Evolutionary conservation across 208 protist species (phyloP), one percentile per base, ranked within the genome.

Genomic region (Leishmania aethiopica): DNA sequence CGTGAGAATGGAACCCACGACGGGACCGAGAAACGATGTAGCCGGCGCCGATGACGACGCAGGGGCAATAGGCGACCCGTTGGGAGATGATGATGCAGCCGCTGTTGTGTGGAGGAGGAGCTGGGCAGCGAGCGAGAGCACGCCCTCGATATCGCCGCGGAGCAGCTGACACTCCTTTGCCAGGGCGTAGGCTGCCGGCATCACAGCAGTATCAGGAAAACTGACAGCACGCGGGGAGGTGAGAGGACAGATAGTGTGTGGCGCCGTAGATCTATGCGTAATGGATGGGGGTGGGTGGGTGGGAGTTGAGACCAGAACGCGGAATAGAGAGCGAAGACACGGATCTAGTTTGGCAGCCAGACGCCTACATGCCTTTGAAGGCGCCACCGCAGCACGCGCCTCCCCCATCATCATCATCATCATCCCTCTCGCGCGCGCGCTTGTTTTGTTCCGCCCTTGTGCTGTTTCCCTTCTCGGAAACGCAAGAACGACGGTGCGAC

Each of bases 121-220:
- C 37, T 78, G 86, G 2, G 80, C 69, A 1, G 90, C 77, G 42
- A 96, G 85, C 42, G 78, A 79, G 19, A 95, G 82, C n/a, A 96
- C 75, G 37, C 91, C 89, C 77, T 91, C 84, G 13, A 96, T 72
- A 32, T 94, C 93, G 25, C 81, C 55, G 10, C 87, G 85, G 45
- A 82, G 75, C 45, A 96, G 75, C 77, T 96, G 93, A 75, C 91
- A 96, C 49, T 89, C 85, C 49, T 77, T 76, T 5, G 91, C 88
- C 28, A 90, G 70, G 0, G 85, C 70, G 70, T 86, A 96, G 78
- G 90, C 86, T 17, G 84, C 89, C 4, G 90, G 64, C 93, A 96
- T 96, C 62, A 59, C 22, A 8, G 75, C 35, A 51, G 28, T 66
- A 35, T 13, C 42, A 13, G 40, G n/a, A 11, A 4, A 28, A 40